Conservation (phyloP, 768 basidiomycete species). For the Cubamyces lactineus region DNA sequence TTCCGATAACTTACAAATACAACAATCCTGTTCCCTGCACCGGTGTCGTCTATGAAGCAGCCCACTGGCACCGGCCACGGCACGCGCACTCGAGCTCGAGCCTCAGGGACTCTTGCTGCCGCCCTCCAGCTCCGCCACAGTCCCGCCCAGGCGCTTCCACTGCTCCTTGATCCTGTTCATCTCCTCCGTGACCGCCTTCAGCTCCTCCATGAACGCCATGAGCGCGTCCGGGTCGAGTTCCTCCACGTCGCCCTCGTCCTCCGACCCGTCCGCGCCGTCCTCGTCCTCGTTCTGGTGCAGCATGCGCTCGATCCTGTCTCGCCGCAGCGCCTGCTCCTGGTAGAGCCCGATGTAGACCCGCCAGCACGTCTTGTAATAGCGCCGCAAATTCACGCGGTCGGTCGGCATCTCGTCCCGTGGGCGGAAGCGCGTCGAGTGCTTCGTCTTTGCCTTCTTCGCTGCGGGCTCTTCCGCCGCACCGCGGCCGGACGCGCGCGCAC, state of each 20-base stretch:
- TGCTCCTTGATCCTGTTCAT: conserved; percentile 51
- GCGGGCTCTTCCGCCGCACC: conserved; percentile 22
- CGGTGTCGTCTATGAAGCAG: background rate
- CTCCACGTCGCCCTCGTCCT: conserved; percentile 54
- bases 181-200: conserved; percentile 54
- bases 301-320: conserved; percentile 54
- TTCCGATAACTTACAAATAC: conserved; percentile 7
- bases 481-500: conserved; percentile 1
- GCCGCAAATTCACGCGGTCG: conserved; percentile 55
- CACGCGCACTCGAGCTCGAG: no score
- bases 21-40: background rate
- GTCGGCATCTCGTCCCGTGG: conserved; percentile 40
- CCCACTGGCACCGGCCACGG: background rate
- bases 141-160: conserved; percentile 36
- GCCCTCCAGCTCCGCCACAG: conserved; percentile 15
- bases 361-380: conserved; percentile 56
- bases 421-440: conserved; percentile 22
- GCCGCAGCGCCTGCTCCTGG: conserved; percentile 51
- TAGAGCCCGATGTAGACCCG: conserved; percentile 52
- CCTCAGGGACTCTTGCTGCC: background rate
- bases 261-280: conserved; percentile 28
- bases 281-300: conserved; percentile 48
- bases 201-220: conserved; percentile 33
- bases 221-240: conserved; percentile 45
- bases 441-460: conserved; percentile 36